These are phyloP conservation scores for Comarum palustre DNA, from an alignment of 306 rosid species.

Conservation along the genomic window DNA sequence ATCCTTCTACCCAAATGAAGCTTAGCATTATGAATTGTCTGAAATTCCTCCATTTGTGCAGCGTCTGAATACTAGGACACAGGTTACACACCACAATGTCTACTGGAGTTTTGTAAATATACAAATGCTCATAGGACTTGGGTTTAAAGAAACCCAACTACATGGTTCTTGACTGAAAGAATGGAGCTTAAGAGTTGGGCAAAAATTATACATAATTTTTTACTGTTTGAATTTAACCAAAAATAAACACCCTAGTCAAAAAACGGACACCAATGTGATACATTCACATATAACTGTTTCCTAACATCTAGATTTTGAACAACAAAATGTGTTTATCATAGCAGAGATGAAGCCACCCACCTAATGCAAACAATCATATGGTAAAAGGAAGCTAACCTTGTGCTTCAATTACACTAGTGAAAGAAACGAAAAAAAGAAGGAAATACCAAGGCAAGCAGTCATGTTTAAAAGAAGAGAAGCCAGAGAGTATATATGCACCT, in stretches of 20 bases:
- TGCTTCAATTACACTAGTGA: neutral
- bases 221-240: neutral
- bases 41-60: neutral
- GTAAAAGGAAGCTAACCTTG: neutral
- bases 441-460: neutral
- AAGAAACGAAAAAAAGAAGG: neutral
- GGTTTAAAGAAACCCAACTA: neutral
- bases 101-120: neutral
- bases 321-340: neutral
- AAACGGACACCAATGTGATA: neutral
- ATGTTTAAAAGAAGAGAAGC: conserved; percentile 18
- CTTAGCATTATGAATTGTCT: neutral
- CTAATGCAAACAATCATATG: neutral
- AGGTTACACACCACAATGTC: neutral
- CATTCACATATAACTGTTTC: neutral
- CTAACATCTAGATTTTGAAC: neutral
- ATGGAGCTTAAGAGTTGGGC: neutral
- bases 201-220: neutral
- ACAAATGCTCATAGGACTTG: neutral
- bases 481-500: conserved; percentile 47
- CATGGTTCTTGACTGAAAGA: neutral
- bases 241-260: neutral
- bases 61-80: conserved; percentile 9
- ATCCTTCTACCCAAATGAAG: neutral
- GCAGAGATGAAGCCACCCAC: neutral